Conservation (phyloP, 805 yeast species). For the Aciculoconidium aculeatum region DNA sequence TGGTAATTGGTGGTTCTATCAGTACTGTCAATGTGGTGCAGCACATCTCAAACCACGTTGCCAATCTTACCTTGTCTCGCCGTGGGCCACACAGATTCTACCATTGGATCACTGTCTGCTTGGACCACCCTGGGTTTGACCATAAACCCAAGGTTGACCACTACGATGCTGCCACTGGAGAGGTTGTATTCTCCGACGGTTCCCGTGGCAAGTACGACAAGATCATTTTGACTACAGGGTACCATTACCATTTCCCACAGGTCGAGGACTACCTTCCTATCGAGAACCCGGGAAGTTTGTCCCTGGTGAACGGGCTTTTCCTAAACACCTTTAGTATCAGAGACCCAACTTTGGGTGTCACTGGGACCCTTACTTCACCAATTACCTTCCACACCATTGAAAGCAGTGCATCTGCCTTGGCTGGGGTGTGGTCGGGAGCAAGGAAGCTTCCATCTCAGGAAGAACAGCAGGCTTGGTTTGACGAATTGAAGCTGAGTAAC, state of each 20-base stretch:
- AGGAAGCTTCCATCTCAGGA: constrained; percentile 32
- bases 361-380: constrained; percentile 38
- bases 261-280: constrained; percentile 20
- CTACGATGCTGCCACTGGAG: constrained; percentile 17
- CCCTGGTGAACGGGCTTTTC: constrained; percentile 7
- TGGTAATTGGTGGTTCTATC: constrained; percentile 39
- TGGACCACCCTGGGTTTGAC: constrained; percentile 26
- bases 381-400: constrained; percentile 47
- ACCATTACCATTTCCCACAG: constrained; percentile 42
- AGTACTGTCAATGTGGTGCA: constrained; percentile 38
- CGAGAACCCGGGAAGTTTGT: constrained; percentile 17
- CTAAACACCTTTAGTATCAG: constrained; percentile 31
- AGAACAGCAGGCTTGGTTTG: constrained; percentile 34
- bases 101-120: constrained; percentile 34
- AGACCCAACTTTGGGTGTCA: constrained; percentile 39
- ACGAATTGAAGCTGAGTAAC: constrained; percentile 9
- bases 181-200: constrained; percentile 23
- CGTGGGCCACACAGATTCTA: constrained; percentile 22
- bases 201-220: constrained; percentile 27
- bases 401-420: constrained; percentile 47
- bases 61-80: constrained; percentile 21
- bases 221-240: constrained; percentile 47
- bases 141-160: constrained; percentile 22
- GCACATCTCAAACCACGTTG: constrained; percentile 25
- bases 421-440: constrained; percentile 49